Percentiles rank a stretch among this genome's conserved stretches.
phyloP scores from a whole-genome alignment of 306 rosid species.

The Macrotyloma uniflorum region DNA sequence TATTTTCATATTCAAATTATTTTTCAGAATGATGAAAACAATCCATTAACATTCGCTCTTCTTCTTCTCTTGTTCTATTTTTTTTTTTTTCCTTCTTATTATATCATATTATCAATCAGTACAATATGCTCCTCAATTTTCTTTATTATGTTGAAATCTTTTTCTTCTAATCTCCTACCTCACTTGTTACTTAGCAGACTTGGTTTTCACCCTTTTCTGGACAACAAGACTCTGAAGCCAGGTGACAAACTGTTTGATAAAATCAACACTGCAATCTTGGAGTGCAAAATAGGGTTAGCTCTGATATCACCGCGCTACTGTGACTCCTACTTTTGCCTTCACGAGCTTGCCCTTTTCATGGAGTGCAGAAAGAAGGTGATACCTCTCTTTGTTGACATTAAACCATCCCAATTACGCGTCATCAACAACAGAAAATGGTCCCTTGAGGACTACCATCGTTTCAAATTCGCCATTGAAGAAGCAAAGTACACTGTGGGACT shows the following conservation, averaged over 20 bases:
- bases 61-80: too few relatives aligned
- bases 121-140: too few relatives aligned
- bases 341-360: constrained; percentile 60
- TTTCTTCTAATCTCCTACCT: background rate
- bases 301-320: constrained; percentile 69
- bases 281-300: constrained; percentile 64
- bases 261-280: constrained; percentile 52
- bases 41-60: too few relatives aligned
- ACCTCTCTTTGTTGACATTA: constrained; percentile 68
- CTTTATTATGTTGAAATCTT: too few relatives aligned
- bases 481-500: constrained; percentile 64
- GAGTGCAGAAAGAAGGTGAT: constrained; percentile 62
- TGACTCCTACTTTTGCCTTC: constrained; percentile 37
- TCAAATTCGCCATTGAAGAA: constrained; percentile 55
- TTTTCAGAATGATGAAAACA: too few relatives aligned
- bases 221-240: constrained; percentile 68
- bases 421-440: constrained; percentile 24
- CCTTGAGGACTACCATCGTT: constrained; percentile 38
- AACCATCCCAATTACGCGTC: constrained; percentile 60
- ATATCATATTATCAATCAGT: too few relatives aligned
- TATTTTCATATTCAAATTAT: too few relatives aligned
- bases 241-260: constrained; percentile 74
- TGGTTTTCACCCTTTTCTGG: constrained; percentile 57
- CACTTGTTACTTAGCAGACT: background rate
- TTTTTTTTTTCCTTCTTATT: too few relatives aligned